Conservation (phyloP, 2,329 filamentous ascomycete genomes). For the Verticillium tricorpus region DNA sequence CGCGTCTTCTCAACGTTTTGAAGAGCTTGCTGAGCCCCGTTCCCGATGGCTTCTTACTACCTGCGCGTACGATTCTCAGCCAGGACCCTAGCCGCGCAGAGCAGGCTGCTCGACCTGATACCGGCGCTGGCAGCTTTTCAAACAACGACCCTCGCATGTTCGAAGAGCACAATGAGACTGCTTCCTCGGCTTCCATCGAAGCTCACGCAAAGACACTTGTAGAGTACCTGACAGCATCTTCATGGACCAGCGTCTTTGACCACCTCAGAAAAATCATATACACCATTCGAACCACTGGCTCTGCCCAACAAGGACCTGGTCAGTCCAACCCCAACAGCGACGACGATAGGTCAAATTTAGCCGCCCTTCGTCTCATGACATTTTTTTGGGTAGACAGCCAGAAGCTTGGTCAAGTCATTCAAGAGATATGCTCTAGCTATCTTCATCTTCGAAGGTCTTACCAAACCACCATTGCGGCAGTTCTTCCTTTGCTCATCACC, state of each 20-base stretch:
- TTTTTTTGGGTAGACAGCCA: constrained; percentile 61
- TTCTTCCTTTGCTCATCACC: constrained; percentile 58
- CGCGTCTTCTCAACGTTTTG: constrained; percentile 49
- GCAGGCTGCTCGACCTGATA: neutral
- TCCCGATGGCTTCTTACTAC: constrained; percentile 51
- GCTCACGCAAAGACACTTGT: constrained; percentile 42
- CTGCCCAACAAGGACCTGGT: constrained; percentile 31
- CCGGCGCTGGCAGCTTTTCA: constrained; percentile 17
- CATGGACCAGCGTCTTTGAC: constrained; percentile 56
- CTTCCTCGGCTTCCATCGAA: neutral
- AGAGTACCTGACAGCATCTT: constrained; percentile 62
- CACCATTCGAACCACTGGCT: constrained; percentile 39
- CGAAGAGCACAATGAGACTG: neutral
- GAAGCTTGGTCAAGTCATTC: constrained; percentile 57
- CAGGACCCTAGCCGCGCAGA: constrained; percentile 33
- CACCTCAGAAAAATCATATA: constrained; percentile 51
- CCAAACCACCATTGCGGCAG: constrained; percentile 59
- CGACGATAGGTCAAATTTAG: constrained; percentile 47
- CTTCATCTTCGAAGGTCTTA: constrained; percentile 60
- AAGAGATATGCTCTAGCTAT: constrained; percentile 64
- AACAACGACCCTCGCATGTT: neutral
- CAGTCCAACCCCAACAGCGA: constrained; percentile 35
- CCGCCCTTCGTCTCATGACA: constrained; percentile 54
- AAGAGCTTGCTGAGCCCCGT: constrained; percentile 55
- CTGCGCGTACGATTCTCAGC: constrained; percentile 53